phyloP scores from a whole-genome alignment of 495 filamentous ascomycete species.

The Penicillium canescens region DNA sequence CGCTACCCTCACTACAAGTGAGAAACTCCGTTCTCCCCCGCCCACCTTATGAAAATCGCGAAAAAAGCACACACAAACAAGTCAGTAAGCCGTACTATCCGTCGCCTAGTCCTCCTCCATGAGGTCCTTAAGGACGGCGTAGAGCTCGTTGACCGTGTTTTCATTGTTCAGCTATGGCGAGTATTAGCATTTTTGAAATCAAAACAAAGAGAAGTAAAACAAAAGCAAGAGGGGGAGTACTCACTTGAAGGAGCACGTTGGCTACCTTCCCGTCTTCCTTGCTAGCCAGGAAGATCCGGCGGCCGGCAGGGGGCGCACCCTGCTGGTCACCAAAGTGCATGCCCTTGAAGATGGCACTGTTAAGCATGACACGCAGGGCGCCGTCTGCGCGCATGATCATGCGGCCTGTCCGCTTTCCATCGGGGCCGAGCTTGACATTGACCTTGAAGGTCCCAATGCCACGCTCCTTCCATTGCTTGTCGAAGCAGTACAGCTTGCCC shows the following conservation, averaged over 20 bases:
- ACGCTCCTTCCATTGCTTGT: constrained; percentile 84
- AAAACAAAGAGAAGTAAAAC: background rate
- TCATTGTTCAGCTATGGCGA: background rate
- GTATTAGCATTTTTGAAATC: background rate
- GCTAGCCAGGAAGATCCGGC: constrained; percentile 61
- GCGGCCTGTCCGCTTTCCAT: constrained; percentile 57
- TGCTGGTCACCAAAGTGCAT: constrained; percentile 66
- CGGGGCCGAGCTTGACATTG: constrained; percentile 60
- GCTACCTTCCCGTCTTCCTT: constrained; percentile 59
- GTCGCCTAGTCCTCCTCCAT: background rate
- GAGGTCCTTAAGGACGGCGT: background rate
- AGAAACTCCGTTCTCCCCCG: no score
- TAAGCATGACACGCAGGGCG: constrained; percentile 81
- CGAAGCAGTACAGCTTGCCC: constrained; percentile 77
- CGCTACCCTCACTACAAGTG: no score
- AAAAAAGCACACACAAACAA: no score
- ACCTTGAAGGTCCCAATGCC: constrained; percentile 81
- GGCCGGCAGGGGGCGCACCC: constrained; percentile 49
- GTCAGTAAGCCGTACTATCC: no score
- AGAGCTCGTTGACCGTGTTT: background rate
- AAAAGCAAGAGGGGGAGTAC: constrained; percentile 13
- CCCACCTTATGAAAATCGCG: no score
- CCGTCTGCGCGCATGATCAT: constrained; percentile 89
- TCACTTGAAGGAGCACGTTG: constrained; percentile 71
- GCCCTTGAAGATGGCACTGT: constrained; percentile 70